Conservation (phyloP, 331 rosid genomes). For the Prunus yedoensis region DNA sequence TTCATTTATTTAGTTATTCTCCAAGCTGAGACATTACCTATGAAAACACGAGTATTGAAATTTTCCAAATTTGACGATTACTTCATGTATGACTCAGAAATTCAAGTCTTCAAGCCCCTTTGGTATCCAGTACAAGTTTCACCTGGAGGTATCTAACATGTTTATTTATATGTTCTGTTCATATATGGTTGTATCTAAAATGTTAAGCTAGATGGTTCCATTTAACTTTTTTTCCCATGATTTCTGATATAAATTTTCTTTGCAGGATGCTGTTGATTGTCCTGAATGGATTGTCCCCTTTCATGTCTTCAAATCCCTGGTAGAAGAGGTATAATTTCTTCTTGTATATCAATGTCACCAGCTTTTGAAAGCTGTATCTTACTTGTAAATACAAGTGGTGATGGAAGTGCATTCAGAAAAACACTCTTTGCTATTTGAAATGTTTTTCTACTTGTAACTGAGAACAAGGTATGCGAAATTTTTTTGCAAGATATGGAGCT, state of each 20-base stretch:
- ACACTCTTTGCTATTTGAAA: background rate
- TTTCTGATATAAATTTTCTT: conserved; percentile 2
- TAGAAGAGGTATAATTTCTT: conserved; percentile 70
- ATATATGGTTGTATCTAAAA: background rate
- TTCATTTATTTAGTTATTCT: background rate
- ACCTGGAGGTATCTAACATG: conserved; percentile 67
- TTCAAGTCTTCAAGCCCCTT: conserved; percentile 85
- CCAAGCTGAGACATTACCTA: background rate
- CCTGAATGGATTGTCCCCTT: conserved; percentile 98
- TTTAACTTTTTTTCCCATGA: background rate
- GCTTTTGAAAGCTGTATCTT: background rate
- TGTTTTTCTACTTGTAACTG: background rate
- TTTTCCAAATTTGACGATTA: conserved; percentile 14
- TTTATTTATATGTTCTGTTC: background rate
- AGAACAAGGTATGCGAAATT: too few species aligned
- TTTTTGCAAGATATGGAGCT: conserved; percentile 79
- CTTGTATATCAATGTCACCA: background rate
- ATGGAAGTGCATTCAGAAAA: background rate
- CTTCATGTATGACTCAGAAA: conserved; percentile 56
- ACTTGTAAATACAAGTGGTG: background rate
- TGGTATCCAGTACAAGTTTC: conserved; percentile 90
- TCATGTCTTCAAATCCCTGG: conserved; percentile 71
- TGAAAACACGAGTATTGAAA: background rate
- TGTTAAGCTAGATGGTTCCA: background rate
- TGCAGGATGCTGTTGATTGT: conserved; percentile 97